Percentiles rank a stretch among this genome's conserved stretches.
Conservation (phyloP, 441 rosid genomes). For the Eutrema salsugineum region DNA sequence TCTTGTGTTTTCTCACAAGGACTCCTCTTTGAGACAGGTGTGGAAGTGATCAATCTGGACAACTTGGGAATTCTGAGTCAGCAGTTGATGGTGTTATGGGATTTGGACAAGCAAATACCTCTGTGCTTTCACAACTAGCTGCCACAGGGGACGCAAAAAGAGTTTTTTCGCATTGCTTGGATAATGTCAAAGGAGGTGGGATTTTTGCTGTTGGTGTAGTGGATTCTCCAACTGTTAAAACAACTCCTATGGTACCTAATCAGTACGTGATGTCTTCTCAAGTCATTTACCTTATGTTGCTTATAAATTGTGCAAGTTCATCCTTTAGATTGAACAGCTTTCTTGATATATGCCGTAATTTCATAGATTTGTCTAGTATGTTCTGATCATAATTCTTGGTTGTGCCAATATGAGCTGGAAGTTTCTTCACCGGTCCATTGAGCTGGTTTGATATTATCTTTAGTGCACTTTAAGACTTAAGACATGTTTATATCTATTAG, state of each 20-base stretch:
- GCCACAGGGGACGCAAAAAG: conserved; percentile 57
- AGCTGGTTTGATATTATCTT: neutral
- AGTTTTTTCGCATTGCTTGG: conserved; percentile 77
- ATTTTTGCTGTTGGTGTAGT: conserved; percentile 65
- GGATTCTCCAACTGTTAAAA: conserved; percentile 57
- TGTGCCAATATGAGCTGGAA: neutral
- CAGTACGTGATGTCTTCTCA: conserved; percentile 51
- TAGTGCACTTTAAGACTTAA: neutral
- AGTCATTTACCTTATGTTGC: neutral
- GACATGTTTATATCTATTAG: neutral
- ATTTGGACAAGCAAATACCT: conserved; percentile 80
- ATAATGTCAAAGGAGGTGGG: conserved; percentile 68
- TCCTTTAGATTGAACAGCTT: neutral
- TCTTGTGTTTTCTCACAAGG: neutral
- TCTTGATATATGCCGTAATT: neutral
- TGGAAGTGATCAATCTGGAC: conserved; percentile 68
- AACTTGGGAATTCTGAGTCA: conserved; percentile 47
- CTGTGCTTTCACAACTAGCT: conserved; percentile 77
- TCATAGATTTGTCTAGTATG: neutral
- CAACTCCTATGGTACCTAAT: conserved; percentile 70
- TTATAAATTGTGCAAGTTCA: neutral
- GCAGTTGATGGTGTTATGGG: conserved; percentile 86
- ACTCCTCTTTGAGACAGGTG: conserved; percentile 38
- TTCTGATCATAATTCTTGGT: neutral
- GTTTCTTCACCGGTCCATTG: neutral